Evolutionary conservation across 2,329 filamentous ascomycete species (phyloP).

Genomic region (Scopulariopsis brevicaulis): DNA sequence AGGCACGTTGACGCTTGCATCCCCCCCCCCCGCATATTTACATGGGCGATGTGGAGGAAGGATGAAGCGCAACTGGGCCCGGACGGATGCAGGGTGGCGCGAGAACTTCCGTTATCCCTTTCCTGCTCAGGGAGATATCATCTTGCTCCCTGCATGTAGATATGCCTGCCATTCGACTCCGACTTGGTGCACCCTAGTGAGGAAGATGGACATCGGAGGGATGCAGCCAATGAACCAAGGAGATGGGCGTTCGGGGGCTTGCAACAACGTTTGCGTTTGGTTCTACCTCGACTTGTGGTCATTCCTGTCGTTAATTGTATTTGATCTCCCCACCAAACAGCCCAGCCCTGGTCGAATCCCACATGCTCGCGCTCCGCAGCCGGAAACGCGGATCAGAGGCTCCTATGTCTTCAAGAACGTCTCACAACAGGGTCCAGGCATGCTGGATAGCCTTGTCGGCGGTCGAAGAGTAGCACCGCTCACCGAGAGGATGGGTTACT

Average conservation of each 20-base stretch:
- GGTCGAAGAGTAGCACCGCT: not conserved
- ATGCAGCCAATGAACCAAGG: not conserved
- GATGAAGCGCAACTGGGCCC: not conserved
- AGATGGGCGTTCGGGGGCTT: not conserved
- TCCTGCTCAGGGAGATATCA: too few species aligned
- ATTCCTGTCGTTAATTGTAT: not conserved
- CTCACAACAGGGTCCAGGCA: not conserved
- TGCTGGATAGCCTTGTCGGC: not conserved
- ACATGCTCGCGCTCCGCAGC: not conserved
- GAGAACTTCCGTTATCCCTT: too few species aligned
- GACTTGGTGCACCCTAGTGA: not conserved
- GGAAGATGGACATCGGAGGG: not conserved
- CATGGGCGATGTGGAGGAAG: not conserved
- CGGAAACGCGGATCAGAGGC: not conserved
- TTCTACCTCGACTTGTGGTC: not conserved
- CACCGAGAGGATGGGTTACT: not conserved
- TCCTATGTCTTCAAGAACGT: not conserved
- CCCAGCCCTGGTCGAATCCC: not conserved
- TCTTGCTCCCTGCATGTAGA: not conserved
- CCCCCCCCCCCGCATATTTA: conserved; percentile 14
- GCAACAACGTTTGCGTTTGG: not conserved
- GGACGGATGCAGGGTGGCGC: too few species aligned
- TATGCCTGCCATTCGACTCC: not conserved
- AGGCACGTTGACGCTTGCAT: conserved; percentile 8
- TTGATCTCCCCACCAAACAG: not conserved